Evolutionary conservation across 306 rosid species (phyloP).

Genomic region (Acacia confusa): DNA sequence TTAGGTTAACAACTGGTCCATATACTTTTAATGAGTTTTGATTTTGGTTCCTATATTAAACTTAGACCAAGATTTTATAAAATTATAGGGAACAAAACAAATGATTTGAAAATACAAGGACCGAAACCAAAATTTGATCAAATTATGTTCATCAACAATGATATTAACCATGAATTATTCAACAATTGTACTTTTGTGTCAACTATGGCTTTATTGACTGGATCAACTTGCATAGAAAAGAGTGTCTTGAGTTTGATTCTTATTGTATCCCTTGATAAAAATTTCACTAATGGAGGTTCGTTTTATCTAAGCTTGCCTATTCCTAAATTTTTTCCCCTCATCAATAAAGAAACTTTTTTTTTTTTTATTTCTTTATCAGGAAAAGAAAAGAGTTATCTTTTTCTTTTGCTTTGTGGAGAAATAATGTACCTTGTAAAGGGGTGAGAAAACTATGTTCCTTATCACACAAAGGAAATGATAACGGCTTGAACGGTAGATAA

Average conservation of each 20-base stretch:
- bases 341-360: neutral
- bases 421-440: slow-evolving; percentile 82
- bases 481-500: slow-evolving; percentile 81
- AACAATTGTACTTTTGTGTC: neutral
- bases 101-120: too few relatives aligned
- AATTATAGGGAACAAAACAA: too few relatives aligned
- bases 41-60: too few relatives aligned
- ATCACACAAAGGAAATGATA: slow-evolving; percentile 70
- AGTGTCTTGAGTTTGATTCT: neutral
- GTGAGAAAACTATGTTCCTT: slow-evolving; percentile 83
- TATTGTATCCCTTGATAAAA: neutral
- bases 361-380: neutral
- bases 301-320: neutral
- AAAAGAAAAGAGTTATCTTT: neutral
- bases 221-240: neutral
- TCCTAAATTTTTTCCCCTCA: neutral
- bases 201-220: neutral
- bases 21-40: too few relatives aligned
- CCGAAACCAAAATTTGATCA: too few relatives aligned
- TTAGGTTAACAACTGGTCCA: too few relatives aligned
- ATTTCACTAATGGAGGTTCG: neutral
- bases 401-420: neutral
- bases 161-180: neutral
- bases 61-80: too few relatives aligned
- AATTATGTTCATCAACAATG: too few relatives aligned